phyloP scores from a whole-genome alignment of 345 rosid genomes.

The Citrus hindsii region DNA sequence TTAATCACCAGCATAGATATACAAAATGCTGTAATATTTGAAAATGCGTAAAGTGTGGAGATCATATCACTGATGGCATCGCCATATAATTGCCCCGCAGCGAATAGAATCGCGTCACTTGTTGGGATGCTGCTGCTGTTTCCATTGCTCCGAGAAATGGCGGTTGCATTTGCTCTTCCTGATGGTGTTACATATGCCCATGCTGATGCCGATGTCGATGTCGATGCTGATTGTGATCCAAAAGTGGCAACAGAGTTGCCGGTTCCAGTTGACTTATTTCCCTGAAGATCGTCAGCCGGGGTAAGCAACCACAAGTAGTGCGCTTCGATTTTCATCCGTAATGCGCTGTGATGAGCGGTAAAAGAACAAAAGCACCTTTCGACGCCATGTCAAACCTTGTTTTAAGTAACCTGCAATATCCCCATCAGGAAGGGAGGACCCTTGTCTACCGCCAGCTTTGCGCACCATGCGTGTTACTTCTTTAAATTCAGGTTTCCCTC shows the following conservation, averaged over 20 bases:
- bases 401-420: neutral
- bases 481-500: neutral
- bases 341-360: conserved; percentile 7
- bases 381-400: neutral
- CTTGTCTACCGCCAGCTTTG: neutral
- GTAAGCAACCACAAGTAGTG: conserved; percentile 28
- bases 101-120: no score
- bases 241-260: accelerated
- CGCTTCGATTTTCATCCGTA: conserved; percentile 19
- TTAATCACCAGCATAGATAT: neutral
- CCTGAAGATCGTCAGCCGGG: conserved; percentile 18
- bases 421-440: neutral
- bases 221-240: no score
- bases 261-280: neutral
- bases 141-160: no score
- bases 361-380: neutral
- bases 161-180: no score
- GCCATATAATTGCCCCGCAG: no score
- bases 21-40: neutral
- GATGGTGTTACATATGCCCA: no score
- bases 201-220: no score
- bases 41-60: neutral
- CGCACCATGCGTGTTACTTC: conserved; percentile 2
- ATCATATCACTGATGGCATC: neutral
- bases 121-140: no score